These are phyloP conservation scores for Glutinoglossum americanum DNA, from an alignment of 495 filamentous ascomycete species.

Conservation along the genomic window DNA sequence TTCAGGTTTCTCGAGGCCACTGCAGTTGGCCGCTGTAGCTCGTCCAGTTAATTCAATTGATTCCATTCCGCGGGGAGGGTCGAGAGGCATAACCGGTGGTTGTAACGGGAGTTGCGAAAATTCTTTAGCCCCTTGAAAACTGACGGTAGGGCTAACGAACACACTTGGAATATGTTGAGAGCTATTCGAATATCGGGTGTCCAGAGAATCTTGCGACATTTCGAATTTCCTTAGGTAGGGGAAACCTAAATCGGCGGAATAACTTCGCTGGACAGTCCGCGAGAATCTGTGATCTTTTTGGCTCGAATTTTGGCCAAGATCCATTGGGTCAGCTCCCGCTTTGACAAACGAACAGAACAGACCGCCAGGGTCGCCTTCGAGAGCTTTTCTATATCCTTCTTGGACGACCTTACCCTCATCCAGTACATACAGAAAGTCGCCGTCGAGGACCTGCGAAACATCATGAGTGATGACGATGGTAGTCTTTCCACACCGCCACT, in stretches of 20 bases:
- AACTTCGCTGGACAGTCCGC: background rate
- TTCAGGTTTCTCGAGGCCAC: background rate
- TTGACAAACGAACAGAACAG: conserved; percentile 2
- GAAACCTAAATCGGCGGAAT: background rate
- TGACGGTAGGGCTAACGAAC: background rate
- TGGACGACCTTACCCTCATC: conserved; percentile 49
- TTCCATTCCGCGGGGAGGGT: background rate
- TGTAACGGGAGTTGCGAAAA: too few relatives aligned
- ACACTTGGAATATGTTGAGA: conserved; percentile 4
- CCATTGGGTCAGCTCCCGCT: background rate
- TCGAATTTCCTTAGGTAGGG: background rate
- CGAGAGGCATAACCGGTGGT: background rate
- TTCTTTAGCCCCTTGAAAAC: too few relatives aligned
- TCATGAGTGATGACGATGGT: conserved; percentile 52
- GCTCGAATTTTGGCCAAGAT: background rate
- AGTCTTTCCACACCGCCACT: conserved; percentile 20
- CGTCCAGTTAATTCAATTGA: background rate
- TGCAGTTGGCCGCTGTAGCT: background rate
- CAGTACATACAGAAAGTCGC: conserved; percentile 67
- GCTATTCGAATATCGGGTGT: conserved; percentile 7
- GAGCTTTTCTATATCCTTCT: conserved; percentile 32
- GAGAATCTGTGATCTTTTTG: too few relatives aligned
- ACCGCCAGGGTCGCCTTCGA: conserved; percentile 17
- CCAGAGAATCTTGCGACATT: conserved; percentile 6
- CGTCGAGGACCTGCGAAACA: conserved; percentile 48